phyloP scores from a whole-genome alignment of 495 filamentous ascomycete genomes.

The Lasiosphaeria hispida region DNA sequence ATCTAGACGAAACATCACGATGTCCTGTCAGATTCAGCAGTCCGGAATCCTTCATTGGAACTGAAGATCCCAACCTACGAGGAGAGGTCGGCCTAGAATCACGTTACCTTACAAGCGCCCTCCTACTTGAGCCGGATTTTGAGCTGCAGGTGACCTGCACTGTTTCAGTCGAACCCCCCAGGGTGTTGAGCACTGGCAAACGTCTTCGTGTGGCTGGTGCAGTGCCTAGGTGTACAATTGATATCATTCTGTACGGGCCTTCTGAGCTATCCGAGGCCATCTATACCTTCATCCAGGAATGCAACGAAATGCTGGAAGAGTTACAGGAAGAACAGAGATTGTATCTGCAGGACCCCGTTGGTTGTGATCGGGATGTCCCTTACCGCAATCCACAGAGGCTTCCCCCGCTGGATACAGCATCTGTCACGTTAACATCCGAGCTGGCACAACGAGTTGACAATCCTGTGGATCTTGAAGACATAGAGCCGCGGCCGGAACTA shows the following conservation, averaged over 20 bases:
- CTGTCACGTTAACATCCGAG: neutral
- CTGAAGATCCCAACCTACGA: too few species aligned
- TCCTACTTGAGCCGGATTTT: neutral
- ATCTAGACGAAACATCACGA: too few species aligned
- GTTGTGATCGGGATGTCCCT: constrained; percentile 30
- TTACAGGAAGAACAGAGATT: too few species aligned
- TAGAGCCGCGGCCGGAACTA: constrained; percentile 6
- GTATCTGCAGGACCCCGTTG: constrained; percentile 43
- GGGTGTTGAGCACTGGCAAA: neutral
- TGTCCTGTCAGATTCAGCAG: too few species aligned
- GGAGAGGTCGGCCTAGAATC: too few species aligned
- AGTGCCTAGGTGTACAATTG: constrained; percentile 14
- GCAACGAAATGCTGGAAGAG: constrained; percentile 19
- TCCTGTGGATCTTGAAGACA: neutral
- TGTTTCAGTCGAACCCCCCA: neutral
- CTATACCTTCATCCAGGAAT: constrained; percentile 31
- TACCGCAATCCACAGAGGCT: constrained; percentile 49
- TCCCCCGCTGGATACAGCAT: constrained; percentile 25
- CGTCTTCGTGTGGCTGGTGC: constrained; percentile 13
- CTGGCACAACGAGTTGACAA: neutral
- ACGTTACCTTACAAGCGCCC: neutral
- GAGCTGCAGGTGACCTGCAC: neutral
- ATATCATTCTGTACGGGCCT: constrained; percentile 32
- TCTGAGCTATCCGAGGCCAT: constrained; percentile 29
- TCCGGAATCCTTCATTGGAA: too few species aligned